Evolutionary conservation across 352 stramenopile genomes (phyloP).

Genomic region (Globisporangium solare): DNA sequence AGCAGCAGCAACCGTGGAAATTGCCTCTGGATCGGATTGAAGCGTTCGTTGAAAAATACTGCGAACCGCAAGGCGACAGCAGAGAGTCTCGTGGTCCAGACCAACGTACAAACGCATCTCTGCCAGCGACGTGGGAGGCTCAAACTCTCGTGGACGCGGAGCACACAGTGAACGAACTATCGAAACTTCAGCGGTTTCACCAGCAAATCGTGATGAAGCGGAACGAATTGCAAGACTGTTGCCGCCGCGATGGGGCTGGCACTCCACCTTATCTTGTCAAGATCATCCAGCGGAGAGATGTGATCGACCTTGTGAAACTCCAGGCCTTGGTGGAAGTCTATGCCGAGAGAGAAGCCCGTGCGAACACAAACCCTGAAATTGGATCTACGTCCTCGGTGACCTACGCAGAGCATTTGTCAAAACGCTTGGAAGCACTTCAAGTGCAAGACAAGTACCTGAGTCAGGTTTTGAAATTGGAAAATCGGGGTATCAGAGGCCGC

Average conservation of each 20-base stretch:
- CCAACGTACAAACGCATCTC: neutral
- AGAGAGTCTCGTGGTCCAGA: too few species aligned
- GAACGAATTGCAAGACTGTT: constrained; percentile 46
- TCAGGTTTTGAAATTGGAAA: constrained; percentile 20
- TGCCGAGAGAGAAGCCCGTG: neutral
- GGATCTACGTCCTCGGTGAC: neutral
- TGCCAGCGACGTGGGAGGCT: constrained; percentile 2
- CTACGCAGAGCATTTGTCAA: constrained; percentile 14
- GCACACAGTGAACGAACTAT: constrained; percentile 32
- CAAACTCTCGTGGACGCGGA: constrained; percentile 32
- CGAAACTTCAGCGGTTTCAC: constrained; percentile 46
- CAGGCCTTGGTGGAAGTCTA: constrained; percentile 41
- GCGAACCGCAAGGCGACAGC: neutral
- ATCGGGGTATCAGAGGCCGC: neutral
- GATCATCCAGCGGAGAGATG: constrained; percentile 19
- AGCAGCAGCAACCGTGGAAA: constrained; percentile 49
- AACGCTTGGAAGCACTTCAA: constrained; percentile 28
- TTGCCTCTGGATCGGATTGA: constrained; percentile 40
- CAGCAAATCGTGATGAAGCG: constrained; percentile 46
- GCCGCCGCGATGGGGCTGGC: constrained; percentile 7
- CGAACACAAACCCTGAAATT: neutral
- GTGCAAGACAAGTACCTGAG: constrained; percentile 29
- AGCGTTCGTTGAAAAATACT: constrained; percentile 28
- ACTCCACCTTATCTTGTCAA: constrained; percentile 9
- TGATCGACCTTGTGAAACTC: constrained; percentile 30